Evolutionary conservation across 1,284 basidiomycete genomes (phyloP).

Genomic region (Caloboletus firmus): DNA sequence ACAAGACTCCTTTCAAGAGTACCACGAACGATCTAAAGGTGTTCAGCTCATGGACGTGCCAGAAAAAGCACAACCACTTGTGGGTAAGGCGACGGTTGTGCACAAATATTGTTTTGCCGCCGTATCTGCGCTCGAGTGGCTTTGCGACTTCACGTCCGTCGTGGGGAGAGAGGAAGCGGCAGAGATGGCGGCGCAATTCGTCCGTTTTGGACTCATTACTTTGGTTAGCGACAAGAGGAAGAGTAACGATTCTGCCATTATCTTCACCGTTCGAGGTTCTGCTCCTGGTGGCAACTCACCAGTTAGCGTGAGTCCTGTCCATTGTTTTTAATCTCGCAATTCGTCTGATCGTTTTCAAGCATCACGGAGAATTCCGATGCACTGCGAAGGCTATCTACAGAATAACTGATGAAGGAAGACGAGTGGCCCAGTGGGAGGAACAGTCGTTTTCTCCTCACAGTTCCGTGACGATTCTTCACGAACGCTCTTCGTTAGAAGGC

Average conservation of each 20-base stretch:
- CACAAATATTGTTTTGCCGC: constrained; percentile 87
- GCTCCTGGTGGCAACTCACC: constrained; percentile 71
- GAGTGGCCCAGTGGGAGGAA: constrained; percentile 80
- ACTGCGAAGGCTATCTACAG: constrained; percentile 93
- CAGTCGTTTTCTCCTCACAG: constrained; percentile 59
- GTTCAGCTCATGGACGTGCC: constrained; percentile 69
- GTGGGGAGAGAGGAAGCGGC: constrained; percentile 96
- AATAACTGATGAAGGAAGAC: constrained; percentile 88
- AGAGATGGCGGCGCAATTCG: constrained; percentile 96
- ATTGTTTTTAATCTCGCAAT: constrained; percentile 13
- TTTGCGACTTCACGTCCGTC: constrained; percentile 96
- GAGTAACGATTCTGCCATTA: constrained; percentile 84
- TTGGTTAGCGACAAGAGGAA: constrained; percentile 87
- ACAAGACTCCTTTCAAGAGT: constrained; percentile 70
- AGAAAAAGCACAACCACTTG: constrained; percentile 57
- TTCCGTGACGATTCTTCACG: constrained; percentile 61
- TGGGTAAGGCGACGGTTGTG: constrained; percentile 44
- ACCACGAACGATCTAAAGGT: constrained; percentile 77
- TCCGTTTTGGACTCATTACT: constrained; percentile 88
- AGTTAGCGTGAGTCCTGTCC: constrained; percentile 56
- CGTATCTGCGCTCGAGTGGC: constrained; percentile 89
- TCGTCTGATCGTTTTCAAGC: constrained; percentile 42
- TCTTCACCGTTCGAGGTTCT: constrained; percentile 85
- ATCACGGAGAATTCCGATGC: constrained; percentile 93
- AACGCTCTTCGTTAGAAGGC: constrained; percentile 45